phyloP scores from a whole-genome alignment of 192 early-diverging fungal species.

The Linnemannia schmuckeri region DNA sequence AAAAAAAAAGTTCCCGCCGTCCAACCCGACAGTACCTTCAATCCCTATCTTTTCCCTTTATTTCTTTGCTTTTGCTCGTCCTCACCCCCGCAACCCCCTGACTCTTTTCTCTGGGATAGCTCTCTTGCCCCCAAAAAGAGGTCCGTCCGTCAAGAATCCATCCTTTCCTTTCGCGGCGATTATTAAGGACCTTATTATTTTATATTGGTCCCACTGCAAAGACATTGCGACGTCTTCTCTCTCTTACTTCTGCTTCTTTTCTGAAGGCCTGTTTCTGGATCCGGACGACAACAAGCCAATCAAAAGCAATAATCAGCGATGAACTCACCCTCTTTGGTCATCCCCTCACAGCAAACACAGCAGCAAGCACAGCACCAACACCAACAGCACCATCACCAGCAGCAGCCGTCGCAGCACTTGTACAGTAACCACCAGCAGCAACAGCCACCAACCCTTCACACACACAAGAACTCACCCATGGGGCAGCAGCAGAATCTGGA shows the following conservation, averaged over 20 bases:
- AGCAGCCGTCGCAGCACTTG: conserved; percentile 9
- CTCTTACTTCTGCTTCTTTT: background rate
- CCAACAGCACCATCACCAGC: conserved; percentile 1
- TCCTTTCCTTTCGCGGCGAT: background rate
- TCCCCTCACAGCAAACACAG: conserved; percentile 9
- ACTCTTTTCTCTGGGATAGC: background rate
- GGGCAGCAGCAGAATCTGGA: conserved; percentile 48
- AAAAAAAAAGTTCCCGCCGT: background rate
- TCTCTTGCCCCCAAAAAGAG: background rate
- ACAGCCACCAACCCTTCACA: background rate
- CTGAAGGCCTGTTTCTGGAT: background rate
- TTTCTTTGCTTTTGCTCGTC: background rate
- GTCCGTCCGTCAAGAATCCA: background rate
- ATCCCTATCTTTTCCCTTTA: background rate
- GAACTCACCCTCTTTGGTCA: conserved; percentile 2
- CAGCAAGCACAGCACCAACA: background rate
- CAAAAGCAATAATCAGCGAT: background rate
- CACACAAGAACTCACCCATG: conserved; percentile 39
- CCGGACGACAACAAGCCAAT: background rate
- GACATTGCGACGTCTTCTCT: background rate
- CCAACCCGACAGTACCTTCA: background rate
- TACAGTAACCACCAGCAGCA: conserved; percentile 22
- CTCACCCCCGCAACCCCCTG: background rate
- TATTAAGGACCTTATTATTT: conserved; percentile 1
- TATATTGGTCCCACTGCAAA: background rate